Evolutionary conservation across 345 rosid genomes (phyloP), one percentile per base, ranked within the genome.

Genomic region (Eutrema heterophyllum): DNA sequence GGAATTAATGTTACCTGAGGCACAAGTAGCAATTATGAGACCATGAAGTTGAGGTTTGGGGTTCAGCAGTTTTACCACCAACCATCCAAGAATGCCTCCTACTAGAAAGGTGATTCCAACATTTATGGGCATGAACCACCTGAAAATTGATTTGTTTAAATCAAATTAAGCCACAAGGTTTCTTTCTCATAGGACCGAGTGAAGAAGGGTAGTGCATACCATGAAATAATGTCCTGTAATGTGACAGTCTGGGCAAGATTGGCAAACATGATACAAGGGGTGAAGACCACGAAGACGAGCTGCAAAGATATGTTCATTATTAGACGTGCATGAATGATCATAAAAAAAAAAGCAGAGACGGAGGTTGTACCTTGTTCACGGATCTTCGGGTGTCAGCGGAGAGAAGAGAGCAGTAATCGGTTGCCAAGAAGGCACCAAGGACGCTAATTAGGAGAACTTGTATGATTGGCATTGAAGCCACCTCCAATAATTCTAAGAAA

Each of bases 101-200:
- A 87, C 57, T 12, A 95, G 64, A 81, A 95, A 89, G 41, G 97
- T 95, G 53, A 92, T 44, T 29, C 89, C 97, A 38, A 92, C 85
- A 78, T 92, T 95, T n/a, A 92, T 67, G 0, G 97, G 99, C 99
- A 95, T 95, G 75, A 86, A 95, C 97, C 99, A 95, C 98, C 97
- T 92, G 84, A 35, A 45, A 64, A 56, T 6, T 6, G 32, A 54
- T 9, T 16, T n/a, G 14, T 14, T 21, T 68, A 44, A 5, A 15
- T 52, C 7, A 40, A 33, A 12, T 2, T 8, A 52, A 41, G 63
- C 54, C 64, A 55, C 57, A 44, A 51, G 55, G 35, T 65, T 56
- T 65, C 40, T 36, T 16, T 30, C 5, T 30, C 33, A 56, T 18
- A 55, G 32, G 10, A 10, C 7, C 13, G 33, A 33, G 27, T 45